A percentile compares a stretch with the other conserved stretches of the same genome.
Evolutionary conservation across 1,139 yeast genomes (phyloP).

Genomic region (Yamadazyma oceani): DNA sequence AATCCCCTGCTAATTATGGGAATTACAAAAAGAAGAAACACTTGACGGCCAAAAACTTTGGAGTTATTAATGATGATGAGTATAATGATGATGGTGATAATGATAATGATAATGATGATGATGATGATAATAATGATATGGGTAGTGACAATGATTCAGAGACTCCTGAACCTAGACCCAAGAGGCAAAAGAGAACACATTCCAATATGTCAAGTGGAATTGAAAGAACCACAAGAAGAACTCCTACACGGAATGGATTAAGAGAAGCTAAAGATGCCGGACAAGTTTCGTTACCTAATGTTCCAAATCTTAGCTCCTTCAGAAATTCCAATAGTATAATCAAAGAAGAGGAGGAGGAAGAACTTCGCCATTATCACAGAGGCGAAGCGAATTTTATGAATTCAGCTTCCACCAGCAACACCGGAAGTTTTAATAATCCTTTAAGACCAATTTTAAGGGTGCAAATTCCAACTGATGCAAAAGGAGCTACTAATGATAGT

Average conservation of each 20-base stretch:
- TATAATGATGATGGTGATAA: slow-evolving; percentile 10
- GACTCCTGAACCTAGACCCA: slow-evolving; percentile 1
- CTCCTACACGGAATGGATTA: no score
- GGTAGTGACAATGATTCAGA: slow-evolving; percentile 1
- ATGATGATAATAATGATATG: not conserved
- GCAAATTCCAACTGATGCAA: slow-evolving; percentile 49
- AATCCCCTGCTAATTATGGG: slow-evolving; percentile 62
- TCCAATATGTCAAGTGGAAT: not conserved
- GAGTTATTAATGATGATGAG: slow-evolving; percentile 13
- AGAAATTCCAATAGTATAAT: slow-evolving; percentile 12
- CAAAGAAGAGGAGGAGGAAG: slow-evolving; percentile 18
- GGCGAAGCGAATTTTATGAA: slow-evolving; percentile 4
- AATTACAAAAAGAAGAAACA: slow-evolving; percentile 37
- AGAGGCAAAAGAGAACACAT: slow-evolving; percentile 2
- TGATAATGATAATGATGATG: slow-evolving; percentile 15
- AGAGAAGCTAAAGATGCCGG: slow-evolving; percentile 12
- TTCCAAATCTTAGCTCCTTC: slow-evolving; percentile 29
- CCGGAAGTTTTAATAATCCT: slow-evolving; percentile 15
- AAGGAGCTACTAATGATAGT: slow-evolving; percentile 19
- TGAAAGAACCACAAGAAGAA: no score
- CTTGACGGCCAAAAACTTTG: slow-evolving; percentile 11
- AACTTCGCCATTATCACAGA: slow-evolving; percentile 4
- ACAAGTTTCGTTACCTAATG: slow-evolving; percentile 27
- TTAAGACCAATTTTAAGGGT: slow-evolving; percentile 49
- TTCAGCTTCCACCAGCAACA: slow-evolving; percentile 2